Conservation (phyloP, 2,329 filamentous ascomycete genomes). For the Zymoseptoria tritici region DNA sequence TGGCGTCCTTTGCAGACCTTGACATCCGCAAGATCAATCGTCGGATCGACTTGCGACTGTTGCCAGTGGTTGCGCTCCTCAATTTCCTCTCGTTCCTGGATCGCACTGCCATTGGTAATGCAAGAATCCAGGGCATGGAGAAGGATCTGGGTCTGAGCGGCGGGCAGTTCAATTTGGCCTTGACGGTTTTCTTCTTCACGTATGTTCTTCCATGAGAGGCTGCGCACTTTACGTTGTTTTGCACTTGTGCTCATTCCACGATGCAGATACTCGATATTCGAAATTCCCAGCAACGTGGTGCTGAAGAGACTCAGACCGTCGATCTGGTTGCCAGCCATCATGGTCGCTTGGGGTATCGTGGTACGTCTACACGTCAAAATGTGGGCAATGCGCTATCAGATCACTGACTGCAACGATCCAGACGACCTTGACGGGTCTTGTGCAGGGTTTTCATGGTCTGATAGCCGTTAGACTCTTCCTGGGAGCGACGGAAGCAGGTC, state of each 20-base stretch:
- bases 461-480: background rate
- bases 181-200: constrained; percentile 33
- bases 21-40: constrained; percentile 1
- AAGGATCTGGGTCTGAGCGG: constrained; percentile 29
- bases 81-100: constrained; percentile 31
- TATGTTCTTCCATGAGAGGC: constrained; percentile 30
- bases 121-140: constrained; percentile 32
- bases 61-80: constrained; percentile 34
- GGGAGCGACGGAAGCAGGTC: background rate
- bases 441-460: background rate
- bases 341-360: background rate
- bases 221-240: constrained; percentile 56
- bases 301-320: constrained; percentile 15
- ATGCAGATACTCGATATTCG: background rate
- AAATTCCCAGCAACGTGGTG: background rate
- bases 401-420: background rate
- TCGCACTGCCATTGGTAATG: constrained; percentile 26
- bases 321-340: constrained; percentile 17
- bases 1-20: background rate
- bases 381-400: too few species aligned
- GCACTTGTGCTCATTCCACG: background rate
- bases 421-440: background rate
- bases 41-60: constrained; percentile 15
- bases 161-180: constrained; percentile 32
- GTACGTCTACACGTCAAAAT: background rate